Evolutionary conservation across 2,329 filamentous ascomycete genomes (phyloP).

Genomic region (Penicillium sp.): DNA sequence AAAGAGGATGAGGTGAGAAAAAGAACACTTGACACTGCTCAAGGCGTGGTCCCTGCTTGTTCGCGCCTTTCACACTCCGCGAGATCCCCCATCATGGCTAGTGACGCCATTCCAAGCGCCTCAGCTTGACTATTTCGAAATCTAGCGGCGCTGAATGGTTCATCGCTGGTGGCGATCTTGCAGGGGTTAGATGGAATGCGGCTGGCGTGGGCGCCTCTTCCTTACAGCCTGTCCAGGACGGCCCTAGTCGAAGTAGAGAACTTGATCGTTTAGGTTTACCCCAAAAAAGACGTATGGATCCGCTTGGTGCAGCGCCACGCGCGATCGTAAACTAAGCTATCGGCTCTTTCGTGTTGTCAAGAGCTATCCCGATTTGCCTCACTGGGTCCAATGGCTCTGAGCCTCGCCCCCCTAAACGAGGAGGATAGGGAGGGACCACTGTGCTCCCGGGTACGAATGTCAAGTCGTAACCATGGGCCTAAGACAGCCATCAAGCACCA

Average conservation of each 20-base stretch:
- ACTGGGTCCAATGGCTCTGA: background rate
- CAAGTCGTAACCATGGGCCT: too few species aligned
- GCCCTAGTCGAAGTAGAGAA: background rate
- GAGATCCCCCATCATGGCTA: constrained; percentile 16
- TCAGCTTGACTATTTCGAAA: constrained; percentile 1
- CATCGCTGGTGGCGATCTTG: background rate
- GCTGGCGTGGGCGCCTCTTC: constrained; percentile 3
- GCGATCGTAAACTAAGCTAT: constrained; percentile 19
- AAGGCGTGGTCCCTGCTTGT: constrained; percentile 21
- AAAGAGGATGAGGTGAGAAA: background rate
- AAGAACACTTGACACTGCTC: constrained; percentile 13
- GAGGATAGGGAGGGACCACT: background rate
- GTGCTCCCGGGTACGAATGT: too few species aligned
- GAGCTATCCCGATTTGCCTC: constrained; percentile 5
- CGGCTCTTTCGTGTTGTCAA: constrained; percentile 3
- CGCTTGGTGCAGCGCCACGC: constrained; percentile 9
- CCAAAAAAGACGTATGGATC: background rate
- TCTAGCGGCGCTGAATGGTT: constrained; percentile 3
- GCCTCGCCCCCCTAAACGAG: background rate
- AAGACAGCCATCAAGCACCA: constrained; percentile 8
- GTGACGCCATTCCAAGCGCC: constrained; percentile 13
- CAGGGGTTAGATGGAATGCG: constrained; percentile 1
- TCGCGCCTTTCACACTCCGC: constrained; percentile 2
- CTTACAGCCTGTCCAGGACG: background rate
- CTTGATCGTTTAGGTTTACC: constrained; percentile 7